Base-by-base conservation (phyloP, 2,329 filamentous ascomycete species). In the Cercospora berteroae region DNA sequence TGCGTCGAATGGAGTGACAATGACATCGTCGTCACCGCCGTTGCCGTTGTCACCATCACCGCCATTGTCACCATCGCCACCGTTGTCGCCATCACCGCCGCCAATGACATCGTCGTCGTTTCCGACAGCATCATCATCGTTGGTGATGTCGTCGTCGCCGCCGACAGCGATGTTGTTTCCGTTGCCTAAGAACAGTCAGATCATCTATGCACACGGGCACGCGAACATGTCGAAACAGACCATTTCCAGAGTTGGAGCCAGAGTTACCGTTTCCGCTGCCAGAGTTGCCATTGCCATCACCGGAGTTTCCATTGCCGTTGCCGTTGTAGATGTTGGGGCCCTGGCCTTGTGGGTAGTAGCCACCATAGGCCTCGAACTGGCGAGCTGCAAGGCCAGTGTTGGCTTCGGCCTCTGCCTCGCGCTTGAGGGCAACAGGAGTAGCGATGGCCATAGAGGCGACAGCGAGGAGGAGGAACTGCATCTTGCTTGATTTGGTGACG, bases 391-490 rank as follows among this genome's bases (percentile, higher is more conserved):
- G 36, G 42, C 9, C 42, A 27, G 39, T 52, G 60, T 13, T 62
- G 60, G 39, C 42, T 10, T 31, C 25, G 6, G 25, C 13, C 25
- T 56, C 23, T 12, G 52, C 52, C 13, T 56, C 13, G 27, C 60
- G 60, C 25, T 52, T 12, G 10, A 20, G 42, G 27, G 25, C 16
- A 5, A 60, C 31, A 12, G 60, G 60, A 20, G 60, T 29, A 13
- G 60, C 60, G n/a, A 62, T 52, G 36, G 60, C 60, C 60, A 62
- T 20, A 31, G 64, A 52, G 44, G 64, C 64, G 8, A 66, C 20
- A 20, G 64, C 64, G 50, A 66, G 58, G 48, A 62, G 16, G 59
- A 63, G n/a, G 64, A 66, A 66, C 64, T 66, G 64, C 64, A 66
- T 66, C 1, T 66, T 66, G 64, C 20, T 50, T 62, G 29, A 58